Evolutionary conservation across 2,329 filamentous ascomycete species (phyloP).

Genomic region (Phyllosticta capitalensis): DNA sequence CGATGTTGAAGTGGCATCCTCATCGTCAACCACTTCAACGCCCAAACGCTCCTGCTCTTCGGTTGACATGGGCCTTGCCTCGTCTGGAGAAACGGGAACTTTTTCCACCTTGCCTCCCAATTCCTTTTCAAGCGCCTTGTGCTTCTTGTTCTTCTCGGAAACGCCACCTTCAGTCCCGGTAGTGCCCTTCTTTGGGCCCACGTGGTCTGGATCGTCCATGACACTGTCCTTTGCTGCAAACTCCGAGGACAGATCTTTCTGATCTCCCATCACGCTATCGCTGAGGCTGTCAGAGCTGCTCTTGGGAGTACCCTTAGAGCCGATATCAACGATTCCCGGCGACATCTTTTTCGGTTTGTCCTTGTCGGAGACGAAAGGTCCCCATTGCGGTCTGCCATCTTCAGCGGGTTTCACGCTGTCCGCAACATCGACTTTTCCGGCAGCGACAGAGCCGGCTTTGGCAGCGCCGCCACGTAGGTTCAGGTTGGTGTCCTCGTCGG

Average conservation of each 20-base stretch:
- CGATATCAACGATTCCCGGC: constrained; percentile 9
- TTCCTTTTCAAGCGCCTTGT: constrained; percentile 56
- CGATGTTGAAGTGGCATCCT: constrained; percentile 14
- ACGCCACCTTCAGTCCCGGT: constrained; percentile 85
- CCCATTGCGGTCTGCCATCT: constrained; percentile 87
- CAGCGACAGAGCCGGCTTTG: constrained; percentile 19
- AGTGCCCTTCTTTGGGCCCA: constrained; percentile 71
- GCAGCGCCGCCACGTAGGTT: constrained; percentile 1
- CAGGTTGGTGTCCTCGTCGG: constrained; percentile 3
- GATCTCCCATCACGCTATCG: constrained; percentile 28
- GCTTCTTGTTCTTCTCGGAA: constrained; percentile 72
- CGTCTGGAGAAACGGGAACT: constrained; percentile 74
- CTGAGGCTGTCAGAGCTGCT: constrained; percentile 14
- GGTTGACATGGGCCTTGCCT: constrained; percentile 70
- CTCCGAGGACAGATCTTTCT: constrained; percentile 14
- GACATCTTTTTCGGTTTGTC: constrained; percentile 22
- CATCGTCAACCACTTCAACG: constrained; percentile 29
- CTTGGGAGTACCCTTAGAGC: not conserved
- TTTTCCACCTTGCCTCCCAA: constrained; percentile 60
- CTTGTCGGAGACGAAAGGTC: constrained; percentile 57
- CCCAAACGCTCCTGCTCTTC: constrained; percentile 64
- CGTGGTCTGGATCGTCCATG: constrained; percentile 79
- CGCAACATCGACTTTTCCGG: constrained; percentile 32
- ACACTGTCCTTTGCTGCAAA: constrained; percentile 56
- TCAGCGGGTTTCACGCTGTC: constrained; percentile 83